Evolutionary conservation across 31 red algal genomes (phyloP).

Genomic region (Odonthalia washingtoniensis): DNA sequence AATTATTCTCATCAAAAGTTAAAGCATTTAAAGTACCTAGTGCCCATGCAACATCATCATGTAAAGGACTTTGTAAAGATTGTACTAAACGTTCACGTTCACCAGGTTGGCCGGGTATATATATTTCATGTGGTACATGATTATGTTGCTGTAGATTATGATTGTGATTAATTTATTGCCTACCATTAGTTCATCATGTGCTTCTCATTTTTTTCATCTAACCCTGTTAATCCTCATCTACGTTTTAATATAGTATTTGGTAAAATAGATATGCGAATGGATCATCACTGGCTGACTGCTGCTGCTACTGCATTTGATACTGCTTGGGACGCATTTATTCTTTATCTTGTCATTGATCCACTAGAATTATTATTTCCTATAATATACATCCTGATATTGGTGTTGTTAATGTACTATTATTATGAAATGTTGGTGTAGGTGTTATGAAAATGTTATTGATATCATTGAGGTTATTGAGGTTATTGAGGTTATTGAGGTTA

Average conservation of each 20-base stretch:
- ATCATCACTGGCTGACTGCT: slow-evolving; percentile 70
- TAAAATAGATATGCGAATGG: slow-evolving; percentile 75
- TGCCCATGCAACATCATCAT: too few species aligned
- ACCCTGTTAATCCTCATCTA: too few species aligned
- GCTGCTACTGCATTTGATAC: slow-evolving; percentile 54
- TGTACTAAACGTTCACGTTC: slow-evolving; percentile 84
- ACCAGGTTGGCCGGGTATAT: slow-evolving; percentile 57
- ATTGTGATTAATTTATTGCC: slow-evolving; percentile 55
- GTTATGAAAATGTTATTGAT: too few species aligned
- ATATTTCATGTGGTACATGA: slow-evolving; percentile 54
- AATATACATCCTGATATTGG: too few species aligned
- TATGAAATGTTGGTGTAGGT: too few species aligned
- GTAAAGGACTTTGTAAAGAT: slow-evolving; percentile 76
- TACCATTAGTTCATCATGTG: slow-evolving; percentile 83
- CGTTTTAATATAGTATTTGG: too few species aligned
- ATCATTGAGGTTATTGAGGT: too few species aligned
- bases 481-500: too few species aligned
- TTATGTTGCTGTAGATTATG: too few species aligned
- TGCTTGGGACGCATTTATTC: slow-evolving; percentile 47
- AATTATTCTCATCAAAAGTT: slow-evolving; percentile 63
- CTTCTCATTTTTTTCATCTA: slow-evolving; percentile 62
- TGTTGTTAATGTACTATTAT: too few species aligned
- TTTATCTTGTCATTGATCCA: background rate
- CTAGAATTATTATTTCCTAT: too few species aligned
- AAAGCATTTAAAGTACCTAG: slow-evolving; percentile 81